A percentile compares a stretch with the other conserved stretches of the same genome.
These are phyloP conservation scores for Coniophora puteana DNA, from an alignment of 1,284 basidiomycete species.

Conservation along the genomic window DNA sequence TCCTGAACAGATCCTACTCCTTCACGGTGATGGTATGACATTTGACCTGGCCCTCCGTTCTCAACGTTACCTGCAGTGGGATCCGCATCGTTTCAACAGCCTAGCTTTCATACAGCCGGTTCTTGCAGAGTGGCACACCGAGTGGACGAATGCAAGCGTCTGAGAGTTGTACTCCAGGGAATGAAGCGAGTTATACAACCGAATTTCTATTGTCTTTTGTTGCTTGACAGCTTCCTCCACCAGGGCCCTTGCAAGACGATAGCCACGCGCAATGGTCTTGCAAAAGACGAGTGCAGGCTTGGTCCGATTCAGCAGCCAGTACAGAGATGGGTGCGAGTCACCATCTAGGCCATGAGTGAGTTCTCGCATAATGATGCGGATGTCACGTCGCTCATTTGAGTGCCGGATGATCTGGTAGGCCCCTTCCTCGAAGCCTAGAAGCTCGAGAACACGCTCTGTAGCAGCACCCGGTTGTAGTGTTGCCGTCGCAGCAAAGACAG, in stretches of 20 bases:
- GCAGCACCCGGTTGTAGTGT: slow-evolving; percentile 17
- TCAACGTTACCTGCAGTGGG: slow-evolving; percentile 27
- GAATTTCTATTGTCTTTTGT: too few species aligned
- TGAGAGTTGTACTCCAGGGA: too few species aligned
- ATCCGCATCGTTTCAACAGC: slow-evolving; percentile 20
- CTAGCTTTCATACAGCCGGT: slow-evolving; percentile 18
- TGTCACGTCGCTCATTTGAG: slow-evolving; percentile 23
- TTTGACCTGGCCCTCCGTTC: slow-evolving; percentile 28
- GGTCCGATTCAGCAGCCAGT: slow-evolving; percentile 19
- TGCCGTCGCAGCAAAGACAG: slow-evolving; percentile 23
- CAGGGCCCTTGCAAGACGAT: slow-evolving; percentile 16
- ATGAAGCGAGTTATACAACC: too few species aligned
- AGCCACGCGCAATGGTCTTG: slow-evolving; percentile 19
- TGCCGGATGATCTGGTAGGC: slow-evolving; percentile 18
- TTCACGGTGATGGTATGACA: slow-evolving; percentile 32
- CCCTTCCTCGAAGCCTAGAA: slow-evolving; percentile 19
- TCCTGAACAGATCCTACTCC: too few species aligned
- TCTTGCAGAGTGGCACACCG: slow-evolving; percentile 24
- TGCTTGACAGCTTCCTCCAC: too few species aligned
- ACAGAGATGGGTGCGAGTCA: slow-evolving; percentile 21
- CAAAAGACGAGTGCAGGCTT: slow-evolving; percentile 26
- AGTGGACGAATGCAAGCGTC: slow-evolving; percentile 21
- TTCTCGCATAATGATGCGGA: slow-evolving; percentile 20
- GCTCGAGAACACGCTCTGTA: slow-evolving; percentile 11
- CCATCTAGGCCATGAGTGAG: slow-evolving; percentile 17